These are phyloP conservation scores for Fraxinus ornus DNA, from an alignment of 305 asterid species.

Conservation along the genomic window DNA sequence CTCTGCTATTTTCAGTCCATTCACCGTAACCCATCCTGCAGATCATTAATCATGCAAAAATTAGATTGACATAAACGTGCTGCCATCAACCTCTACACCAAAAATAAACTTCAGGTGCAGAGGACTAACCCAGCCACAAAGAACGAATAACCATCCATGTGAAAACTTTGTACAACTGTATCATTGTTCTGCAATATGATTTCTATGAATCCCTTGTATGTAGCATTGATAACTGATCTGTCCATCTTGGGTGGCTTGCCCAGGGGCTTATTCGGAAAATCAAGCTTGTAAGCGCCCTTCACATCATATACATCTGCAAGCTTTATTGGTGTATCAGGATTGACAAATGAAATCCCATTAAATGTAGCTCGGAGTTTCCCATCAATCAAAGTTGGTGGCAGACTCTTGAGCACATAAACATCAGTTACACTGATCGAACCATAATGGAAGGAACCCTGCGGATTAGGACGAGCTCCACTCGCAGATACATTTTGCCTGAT, in stretches of 20 bases:
- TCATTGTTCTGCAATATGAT: constrained; percentile 83
- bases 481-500: constrained; percentile 82
- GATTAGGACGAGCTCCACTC: constrained; percentile 98
- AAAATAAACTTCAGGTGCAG: neutral
- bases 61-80: neutral
- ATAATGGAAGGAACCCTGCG: constrained; percentile 93
- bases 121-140: constrained; percentile 77
- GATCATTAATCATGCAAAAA: neutral
- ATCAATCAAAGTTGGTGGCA: constrained; percentile 52
- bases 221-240: constrained; percentile 68
- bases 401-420: constrained; percentile 56
- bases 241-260: constrained; percentile 57
- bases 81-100: neutral
- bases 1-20: constrained; percentile 80
- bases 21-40: constrained; percentile 83
- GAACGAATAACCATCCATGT: constrained; percentile 87
- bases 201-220: constrained; percentile 90
- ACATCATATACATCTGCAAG: constrained; percentile 74
- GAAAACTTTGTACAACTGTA: constrained; percentile 74
- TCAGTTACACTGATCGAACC: constrained; percentile 85
- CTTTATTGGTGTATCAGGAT: constrained; percentile 76
- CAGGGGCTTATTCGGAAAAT: constrained; percentile 68
- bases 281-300: constrained; percentile 83
- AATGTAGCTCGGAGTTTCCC: constrained; percentile 68
- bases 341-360: constrained; percentile 75